Conservation (phyloP, 495 filamentous ascomycete genomes). For the Cercophora sp. region DNA sequence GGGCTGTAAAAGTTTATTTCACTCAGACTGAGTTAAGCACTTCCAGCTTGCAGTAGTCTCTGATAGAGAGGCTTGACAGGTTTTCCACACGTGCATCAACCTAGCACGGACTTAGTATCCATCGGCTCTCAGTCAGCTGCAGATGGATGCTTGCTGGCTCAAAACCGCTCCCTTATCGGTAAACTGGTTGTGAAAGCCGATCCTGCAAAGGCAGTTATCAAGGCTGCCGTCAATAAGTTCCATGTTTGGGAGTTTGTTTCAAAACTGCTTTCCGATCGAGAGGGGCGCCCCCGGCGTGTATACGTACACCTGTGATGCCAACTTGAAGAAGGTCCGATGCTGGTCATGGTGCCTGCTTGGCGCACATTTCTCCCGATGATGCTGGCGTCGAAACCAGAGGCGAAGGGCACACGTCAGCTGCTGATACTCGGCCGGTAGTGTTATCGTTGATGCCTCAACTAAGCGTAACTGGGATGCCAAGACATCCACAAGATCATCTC, state of each 20-base stretch:
- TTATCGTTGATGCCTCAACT: conserved; percentile 7
- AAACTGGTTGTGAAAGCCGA: too few relatives aligned
- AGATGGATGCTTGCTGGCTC: neutral
- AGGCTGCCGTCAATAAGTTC: conserved; percentile 11
- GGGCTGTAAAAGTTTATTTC: neutral
- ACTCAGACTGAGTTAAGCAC: too few relatives aligned
- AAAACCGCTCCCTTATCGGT: neutral
- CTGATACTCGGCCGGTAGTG: neutral
- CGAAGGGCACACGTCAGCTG: conserved; percentile 22
- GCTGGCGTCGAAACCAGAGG: too few relatives aligned
- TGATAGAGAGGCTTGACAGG: too few relatives aligned
- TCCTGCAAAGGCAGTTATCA: too few relatives aligned
- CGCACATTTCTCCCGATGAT: too few relatives aligned
- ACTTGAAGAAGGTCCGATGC: neutral
- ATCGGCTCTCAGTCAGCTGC: conserved; percentile 7
- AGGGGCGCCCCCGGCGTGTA: neutral
- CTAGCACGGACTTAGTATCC: too few relatives aligned
- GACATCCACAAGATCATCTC: too few relatives aligned
- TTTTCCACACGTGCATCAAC: too few relatives aligned
- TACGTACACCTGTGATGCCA: conserved; percentile 8
- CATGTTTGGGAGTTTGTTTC: conserved; percentile 20
- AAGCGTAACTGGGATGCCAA: too few relatives aligned
- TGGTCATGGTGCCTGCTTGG: conserved; percentile 30
- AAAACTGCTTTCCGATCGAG: conserved; percentile 8
- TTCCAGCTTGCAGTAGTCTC: neutral